phyloP scores from a whole-genome alignment of 192 early-diverging fungal genomes.

The Coemansia sp. region DNA sequence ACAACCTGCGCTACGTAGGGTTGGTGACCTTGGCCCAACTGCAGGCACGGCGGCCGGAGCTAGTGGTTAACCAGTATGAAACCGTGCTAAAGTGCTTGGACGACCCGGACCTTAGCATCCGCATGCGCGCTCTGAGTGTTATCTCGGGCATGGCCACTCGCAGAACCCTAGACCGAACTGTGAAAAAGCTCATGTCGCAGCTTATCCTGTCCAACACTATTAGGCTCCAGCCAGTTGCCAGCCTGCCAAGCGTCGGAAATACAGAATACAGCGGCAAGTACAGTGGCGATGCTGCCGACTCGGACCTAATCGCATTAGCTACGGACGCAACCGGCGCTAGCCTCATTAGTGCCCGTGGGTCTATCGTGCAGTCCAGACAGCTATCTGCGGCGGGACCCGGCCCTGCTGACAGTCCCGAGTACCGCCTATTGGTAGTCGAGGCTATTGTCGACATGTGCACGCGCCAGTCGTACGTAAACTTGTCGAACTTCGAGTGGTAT shows the following conservation, averaged over 20 bases:
- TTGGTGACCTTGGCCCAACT: constrained; percentile 83
- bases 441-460: constrained; percentile 83
- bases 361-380: constrained; percentile 13
- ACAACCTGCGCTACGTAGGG: constrained; percentile 88
- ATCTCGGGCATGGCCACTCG: constrained; percentile 81
- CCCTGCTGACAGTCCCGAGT: constrained; percentile 57
- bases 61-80: constrained; percentile 80
- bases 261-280: constrained; percentile 6
- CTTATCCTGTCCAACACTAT: constrained; percentile 59
- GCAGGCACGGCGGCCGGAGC: constrained; percentile 77
- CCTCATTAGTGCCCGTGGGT: constrained; percentile 31
- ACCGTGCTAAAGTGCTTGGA: constrained; percentile 87
- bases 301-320: not conserved
- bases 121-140: constrained; percentile 84
- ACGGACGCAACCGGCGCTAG: constrained; percentile 25
- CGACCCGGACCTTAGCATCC: constrained; percentile 89
- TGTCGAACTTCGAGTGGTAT: constrained; percentile 97
- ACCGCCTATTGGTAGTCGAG: constrained; percentile 79
- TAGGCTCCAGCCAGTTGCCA: constrained; percentile 18
- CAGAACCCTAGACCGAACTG: constrained; percentile 76
- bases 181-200: constrained; percentile 82
- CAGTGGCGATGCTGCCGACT: constrained; percentile 18
- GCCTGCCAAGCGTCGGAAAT: not conserved
- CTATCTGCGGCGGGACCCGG: constrained; percentile 4
- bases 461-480: constrained; percentile 78